Evolutionary conservation across 2,329 filamentous ascomycete genomes (phyloP), one percentile per base, ranked within the genome.

Genomic region (Colletotrichum sp.): DNA sequence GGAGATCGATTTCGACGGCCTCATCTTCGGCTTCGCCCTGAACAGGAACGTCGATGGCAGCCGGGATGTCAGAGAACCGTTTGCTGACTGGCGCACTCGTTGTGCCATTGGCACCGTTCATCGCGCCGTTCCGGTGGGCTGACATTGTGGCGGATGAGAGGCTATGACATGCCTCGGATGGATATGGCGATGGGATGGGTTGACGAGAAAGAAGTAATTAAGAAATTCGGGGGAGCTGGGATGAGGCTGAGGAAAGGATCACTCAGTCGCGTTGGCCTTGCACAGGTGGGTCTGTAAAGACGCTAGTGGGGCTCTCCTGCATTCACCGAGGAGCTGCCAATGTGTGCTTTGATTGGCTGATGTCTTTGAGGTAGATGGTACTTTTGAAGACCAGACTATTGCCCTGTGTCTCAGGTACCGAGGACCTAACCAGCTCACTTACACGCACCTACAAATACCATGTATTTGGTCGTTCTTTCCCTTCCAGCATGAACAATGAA

Each of bases 1-100:
- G 94, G 70, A 99, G 92, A 83, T 98, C 95, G 81, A 99, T 95
- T 87, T 99, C 97, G 84, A 99, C 97, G 69, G 91, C 92, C 59
- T 96, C 92, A 79, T 93, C 92, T 80, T 93, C 92, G 78, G 90
- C 88, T 80, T 92, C 92, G 77, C 89, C 89, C 79, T 92, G 90
- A 11, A 93, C 91, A 19, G 92, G 92, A 76, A 94, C 92, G 80
- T 93, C 92, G 83, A 94, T 92, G 64, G 91, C 90, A 19, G 89
- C 87, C 69, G 92, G 92, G 77, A 94, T 92, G 78, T 93, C 90
- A 76, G 90, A 89, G 82, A 93, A 94, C 78, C 92, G 90, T 79
- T 87, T 89, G 86, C 89, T 90, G 76, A 84, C 84, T 15, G 87
- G 87, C 27, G 79, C 79, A 63, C 81, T 80, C 65, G 79, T 61